Conservation (phyloP, 1,284 basidiomycete genomes). For the Cutaneotrichosporon daszewskae region DNA sequence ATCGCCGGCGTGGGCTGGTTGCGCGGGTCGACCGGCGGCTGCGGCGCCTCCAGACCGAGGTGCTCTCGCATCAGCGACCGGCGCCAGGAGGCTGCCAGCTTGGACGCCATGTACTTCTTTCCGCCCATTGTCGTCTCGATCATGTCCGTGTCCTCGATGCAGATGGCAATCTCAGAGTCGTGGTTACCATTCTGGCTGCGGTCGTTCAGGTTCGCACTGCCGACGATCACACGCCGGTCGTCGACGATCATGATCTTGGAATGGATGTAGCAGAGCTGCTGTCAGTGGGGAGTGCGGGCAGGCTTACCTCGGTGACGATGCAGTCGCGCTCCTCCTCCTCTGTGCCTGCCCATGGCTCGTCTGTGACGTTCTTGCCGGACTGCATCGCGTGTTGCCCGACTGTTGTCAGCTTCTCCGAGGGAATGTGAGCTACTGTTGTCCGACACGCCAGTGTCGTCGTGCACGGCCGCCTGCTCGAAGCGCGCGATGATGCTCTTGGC, state of each 20-base stretch:
- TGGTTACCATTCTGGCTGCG: slow-evolving; percentile 63
- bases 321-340: slow-evolving; percentile 74
- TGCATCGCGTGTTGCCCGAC: slow-evolving; percentile 71
- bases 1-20: slow-evolving; percentile 57
- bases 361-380: slow-evolving; percentile 56
- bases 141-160: slow-evolving; percentile 76
- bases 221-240: slow-evolving; percentile 69
- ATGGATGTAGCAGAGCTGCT: slow-evolving; percentile 44
- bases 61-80: slow-evolving; percentile 57
- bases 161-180: slow-evolving; percentile 85
- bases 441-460: slow-evolving; percentile 30
- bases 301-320: slow-evolving; percentile 73
- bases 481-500: slow-evolving; percentile 59
- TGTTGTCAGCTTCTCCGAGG: slow-evolving; percentile 43
- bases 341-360: slow-evolving; percentile 76
- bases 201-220: slow-evolving; percentile 60
- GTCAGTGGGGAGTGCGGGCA: not conserved
- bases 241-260: slow-evolving; percentile 81
- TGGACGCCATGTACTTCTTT: slow-evolving; percentile 49
- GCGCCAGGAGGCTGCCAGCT: slow-evolving; percentile 39
- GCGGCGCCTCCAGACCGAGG: slow-evolving; percentile 63
- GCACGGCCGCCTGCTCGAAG: slow-evolving; percentile 61
- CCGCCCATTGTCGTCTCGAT: slow-evolving; percentile 75
- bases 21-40: slow-evolving; percentile 39
- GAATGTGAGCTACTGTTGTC: slow-evolving; percentile 6